phyloP scores from a whole-genome alignment of 345 rosid species.

The Streptanthus diversifolius region DNA sequence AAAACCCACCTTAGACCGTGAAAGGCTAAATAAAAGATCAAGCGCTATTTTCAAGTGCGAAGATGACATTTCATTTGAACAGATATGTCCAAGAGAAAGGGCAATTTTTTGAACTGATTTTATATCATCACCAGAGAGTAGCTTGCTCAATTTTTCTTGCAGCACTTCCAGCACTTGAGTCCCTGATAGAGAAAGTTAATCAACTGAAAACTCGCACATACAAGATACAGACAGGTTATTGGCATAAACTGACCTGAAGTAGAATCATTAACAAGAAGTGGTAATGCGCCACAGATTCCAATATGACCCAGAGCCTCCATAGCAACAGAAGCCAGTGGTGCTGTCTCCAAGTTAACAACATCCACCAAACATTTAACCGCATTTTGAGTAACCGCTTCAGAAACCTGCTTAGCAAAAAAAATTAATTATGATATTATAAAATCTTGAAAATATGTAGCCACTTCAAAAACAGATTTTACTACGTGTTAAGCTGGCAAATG shows the following conservation, averaged over 20 bases:
- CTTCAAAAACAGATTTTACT: neutral
- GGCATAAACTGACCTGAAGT: constrained; percentile 52
- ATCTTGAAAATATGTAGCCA: constrained; percentile 3
- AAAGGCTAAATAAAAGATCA: constrained; percentile 75
- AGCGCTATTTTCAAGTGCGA: constrained; percentile 60
- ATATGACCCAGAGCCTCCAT: constrained; percentile 97
- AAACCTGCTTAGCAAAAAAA: constrained; percentile 46
- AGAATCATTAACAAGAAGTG: constrained; percentile 50
- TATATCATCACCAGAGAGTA: constrained; percentile 75
- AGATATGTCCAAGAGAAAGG: constrained; percentile 79
- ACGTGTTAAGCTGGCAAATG: neutral
- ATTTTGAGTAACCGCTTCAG: constrained; percentile 53
- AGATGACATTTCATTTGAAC: constrained; percentile 66
- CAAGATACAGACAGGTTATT: constrained; percentile 5
- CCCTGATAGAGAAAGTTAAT: constrained; percentile 42
- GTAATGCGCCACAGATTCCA: constrained; percentile 67
- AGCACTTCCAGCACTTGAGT: constrained; percentile 55
- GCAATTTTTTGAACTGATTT: constrained; percentile 79
- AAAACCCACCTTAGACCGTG: constrained; percentile 74
- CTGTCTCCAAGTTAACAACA: constrained; percentile 64
- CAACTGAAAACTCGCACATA: constrained; percentile 10
- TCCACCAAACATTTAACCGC: constrained; percentile 63
- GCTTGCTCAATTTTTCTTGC: constrained; percentile 70
- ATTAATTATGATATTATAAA: constrained; percentile 1
- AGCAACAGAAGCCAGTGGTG: constrained; percentile 76